Conservation (phyloP, 805 yeast species). For the Candida vartiovaarae region DNA sequence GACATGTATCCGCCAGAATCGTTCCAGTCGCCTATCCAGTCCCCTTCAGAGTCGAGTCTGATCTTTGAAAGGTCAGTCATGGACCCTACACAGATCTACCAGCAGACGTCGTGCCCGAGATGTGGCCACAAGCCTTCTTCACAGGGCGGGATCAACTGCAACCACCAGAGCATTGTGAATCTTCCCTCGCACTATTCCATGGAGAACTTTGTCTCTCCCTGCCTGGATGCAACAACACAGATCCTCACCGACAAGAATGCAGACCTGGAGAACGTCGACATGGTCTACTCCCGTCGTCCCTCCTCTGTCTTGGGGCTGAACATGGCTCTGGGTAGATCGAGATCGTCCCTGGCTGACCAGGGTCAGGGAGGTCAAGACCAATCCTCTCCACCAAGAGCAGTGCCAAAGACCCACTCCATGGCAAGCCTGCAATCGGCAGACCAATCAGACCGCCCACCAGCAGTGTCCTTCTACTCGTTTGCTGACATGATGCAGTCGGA, state of each 20-base stretch:
- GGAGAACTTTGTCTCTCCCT: constrained; percentile 75
- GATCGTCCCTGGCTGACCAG: constrained; percentile 19
- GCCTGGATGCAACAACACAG: constrained; percentile 70
- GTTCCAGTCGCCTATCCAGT: constrained; percentile 6
- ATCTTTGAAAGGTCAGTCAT: constrained; percentile 66
- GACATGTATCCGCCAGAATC: constrained; percentile 16
- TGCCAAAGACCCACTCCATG: constrained; percentile 19
- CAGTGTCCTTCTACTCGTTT: constrained; percentile 56
- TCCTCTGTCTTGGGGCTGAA: constrained; percentile 44
- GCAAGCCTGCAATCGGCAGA: constrained; percentile 20
- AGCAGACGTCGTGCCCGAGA: constrained; percentile 22
- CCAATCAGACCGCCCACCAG: constrained; percentile 17
- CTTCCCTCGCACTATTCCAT: constrained; percentile 34
- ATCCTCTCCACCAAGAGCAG: constrained; percentile 12
- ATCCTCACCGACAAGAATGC: constrained; percentile 48
- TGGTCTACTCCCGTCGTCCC: constrained; percentile 58
- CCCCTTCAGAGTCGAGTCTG: constrained; percentile 29
- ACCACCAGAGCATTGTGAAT: constrained; percentile 25
- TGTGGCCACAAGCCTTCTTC: constrained; percentile 19
- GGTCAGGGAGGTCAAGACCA: neutral
- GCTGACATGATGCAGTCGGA: constrained; percentile 74
- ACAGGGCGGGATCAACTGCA: constrained; percentile 16
- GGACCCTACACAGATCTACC: constrained; percentile 36
- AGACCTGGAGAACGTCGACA: constrained; percentile 62
- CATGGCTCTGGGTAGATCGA: constrained; percentile 32